phyloP scores from a whole-genome alignment of 345 rosid species.

The Euphorbia peplus region DNA sequence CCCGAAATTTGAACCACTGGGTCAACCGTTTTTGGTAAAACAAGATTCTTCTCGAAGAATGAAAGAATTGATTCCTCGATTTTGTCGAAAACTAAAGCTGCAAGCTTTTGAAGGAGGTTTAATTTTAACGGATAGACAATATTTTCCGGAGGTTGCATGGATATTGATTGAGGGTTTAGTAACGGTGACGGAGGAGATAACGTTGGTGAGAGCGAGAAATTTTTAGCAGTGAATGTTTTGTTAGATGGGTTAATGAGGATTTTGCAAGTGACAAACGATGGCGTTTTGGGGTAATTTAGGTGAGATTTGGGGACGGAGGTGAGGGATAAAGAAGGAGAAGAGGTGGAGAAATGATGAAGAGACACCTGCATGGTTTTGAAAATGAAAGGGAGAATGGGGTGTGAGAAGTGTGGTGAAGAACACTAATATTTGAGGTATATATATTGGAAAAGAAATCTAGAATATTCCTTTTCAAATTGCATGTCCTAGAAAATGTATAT shows the following conservation, averaged over 20 bases:
- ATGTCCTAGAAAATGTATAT: too few relatives aligned
- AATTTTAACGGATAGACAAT: conserved; percentile 32
- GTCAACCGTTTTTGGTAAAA: conserved; percentile 36
- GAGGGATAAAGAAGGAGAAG: not conserved
- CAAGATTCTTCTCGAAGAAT: conserved; percentile 27
- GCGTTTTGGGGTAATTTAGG: conserved; percentile 1
- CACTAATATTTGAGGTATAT: too few relatives aligned
- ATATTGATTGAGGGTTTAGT: not conserved
- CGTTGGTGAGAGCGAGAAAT: not conserved
- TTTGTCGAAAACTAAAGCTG: conserved; percentile 34
- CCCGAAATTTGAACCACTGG: conserved; percentile 55
- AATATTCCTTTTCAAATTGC: too few relatives aligned
- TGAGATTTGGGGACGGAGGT: not conserved
- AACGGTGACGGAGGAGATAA: not conserved
- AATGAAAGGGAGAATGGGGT: not conserved
- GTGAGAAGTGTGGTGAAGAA: too few relatives aligned
- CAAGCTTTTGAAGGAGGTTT: conserved; percentile 39
- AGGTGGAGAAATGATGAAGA: not conserved
- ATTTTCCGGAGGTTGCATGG: not conserved
- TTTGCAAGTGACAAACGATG: conserved; percentile 21
- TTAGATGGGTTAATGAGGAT: conserved; percentile 27
- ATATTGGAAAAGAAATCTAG: too few relatives aligned
- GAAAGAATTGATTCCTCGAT: conserved; percentile 35
- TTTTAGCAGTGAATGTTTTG: conserved; percentile 2
- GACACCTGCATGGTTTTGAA: conserved; percentile 23